These are phyloP conservation scores for Berberis thunbergii DNA, from an alignment of 164 flowering plant species.

Conservation along the genomic window DNA sequence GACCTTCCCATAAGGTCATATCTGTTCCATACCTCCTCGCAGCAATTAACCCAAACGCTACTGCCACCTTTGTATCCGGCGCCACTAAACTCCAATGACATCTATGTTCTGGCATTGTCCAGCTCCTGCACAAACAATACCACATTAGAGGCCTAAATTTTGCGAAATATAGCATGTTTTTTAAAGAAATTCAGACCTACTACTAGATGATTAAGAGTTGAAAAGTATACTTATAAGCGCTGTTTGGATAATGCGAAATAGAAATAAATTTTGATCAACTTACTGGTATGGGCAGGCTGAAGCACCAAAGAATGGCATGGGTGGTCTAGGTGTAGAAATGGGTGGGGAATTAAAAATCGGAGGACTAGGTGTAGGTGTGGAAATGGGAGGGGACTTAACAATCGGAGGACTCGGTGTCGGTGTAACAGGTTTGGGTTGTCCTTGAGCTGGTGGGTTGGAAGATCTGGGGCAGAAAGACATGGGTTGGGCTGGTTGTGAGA, in stretches of 20 bases:
- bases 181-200: no score
- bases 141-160: conserved; percentile 33
- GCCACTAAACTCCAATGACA: conserved; percentile 79
- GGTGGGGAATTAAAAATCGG: background rate
- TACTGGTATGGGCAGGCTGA: conserved; percentile 1
- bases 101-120: conserved; percentile 65
- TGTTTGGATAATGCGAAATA: background rate
- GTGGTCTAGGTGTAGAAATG: background rate
- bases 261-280: background rate
- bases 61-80: conserved; percentile 69
- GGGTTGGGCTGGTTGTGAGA: background rate
- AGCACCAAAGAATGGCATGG: background rate
- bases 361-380: background rate
- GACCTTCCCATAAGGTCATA: conserved; percentile 50
- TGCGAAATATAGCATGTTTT: no score
- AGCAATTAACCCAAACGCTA: conserved; percentile 61
- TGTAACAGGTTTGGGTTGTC: background rate
- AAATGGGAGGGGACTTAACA: background rate
- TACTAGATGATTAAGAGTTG: no score
- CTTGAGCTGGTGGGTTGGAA: background rate
- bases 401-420: background rate
- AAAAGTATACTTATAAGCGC: background rate
- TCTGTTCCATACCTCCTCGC: conserved; percentile 63
- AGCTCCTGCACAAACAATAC: conserved; percentile 59
- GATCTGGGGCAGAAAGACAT: background rate